Conservation (phyloP, 495 filamentous ascomycete species). For the Podospora anserina region DNA sequence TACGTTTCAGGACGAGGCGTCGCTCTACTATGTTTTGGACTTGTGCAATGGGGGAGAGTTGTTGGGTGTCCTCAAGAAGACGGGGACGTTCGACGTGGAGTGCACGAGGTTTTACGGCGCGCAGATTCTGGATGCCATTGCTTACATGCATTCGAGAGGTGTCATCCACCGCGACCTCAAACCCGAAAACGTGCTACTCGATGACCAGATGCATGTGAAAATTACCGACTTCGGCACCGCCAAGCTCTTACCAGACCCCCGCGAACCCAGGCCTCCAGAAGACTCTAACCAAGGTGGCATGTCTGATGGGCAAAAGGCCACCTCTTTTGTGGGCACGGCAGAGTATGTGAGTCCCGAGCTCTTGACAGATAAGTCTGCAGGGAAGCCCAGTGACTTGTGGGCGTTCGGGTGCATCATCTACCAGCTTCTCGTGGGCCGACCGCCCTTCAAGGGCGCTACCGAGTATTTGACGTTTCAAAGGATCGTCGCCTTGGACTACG, state of each 20-base stretch:
- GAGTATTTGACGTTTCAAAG: conserved; percentile 99
- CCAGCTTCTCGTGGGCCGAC: conserved; percentile 86
- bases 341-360: conserved; percentile 98
- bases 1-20: conserved; percentile 96
- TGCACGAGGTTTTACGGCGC: conserved; percentile 93
- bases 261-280: conserved; percentile 51
- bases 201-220: conserved; percentile 95
- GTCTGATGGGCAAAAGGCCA: conserved; percentile 63
- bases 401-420: conserved; percentile 99
- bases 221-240: conserved; percentile 99
- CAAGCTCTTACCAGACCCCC: conserved; percentile 75
- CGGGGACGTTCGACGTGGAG: conserved; percentile 91
- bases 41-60: conserved; percentile 90
- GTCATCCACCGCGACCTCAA: conserved; percentile 98
- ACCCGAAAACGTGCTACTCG: conserved; percentile 93
- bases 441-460: conserved; percentile 95
- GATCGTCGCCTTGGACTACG: conserved; percentile 90
- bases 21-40: conserved; percentile 95
- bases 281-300: conserved; percentile 51
- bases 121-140: conserved; percentile 93
- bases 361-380: conserved; percentile 90
- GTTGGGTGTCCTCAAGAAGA: conserved; percentile 86
- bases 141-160: conserved; percentile 95
- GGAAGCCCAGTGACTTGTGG: conserved; percentile 98
- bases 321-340: conserved; percentile 96